These are phyloP conservation scores for Fusarium metavorans DNA, from an alignment of 2,329 filamentous ascomycete species.

Conservation along the genomic window DNA sequence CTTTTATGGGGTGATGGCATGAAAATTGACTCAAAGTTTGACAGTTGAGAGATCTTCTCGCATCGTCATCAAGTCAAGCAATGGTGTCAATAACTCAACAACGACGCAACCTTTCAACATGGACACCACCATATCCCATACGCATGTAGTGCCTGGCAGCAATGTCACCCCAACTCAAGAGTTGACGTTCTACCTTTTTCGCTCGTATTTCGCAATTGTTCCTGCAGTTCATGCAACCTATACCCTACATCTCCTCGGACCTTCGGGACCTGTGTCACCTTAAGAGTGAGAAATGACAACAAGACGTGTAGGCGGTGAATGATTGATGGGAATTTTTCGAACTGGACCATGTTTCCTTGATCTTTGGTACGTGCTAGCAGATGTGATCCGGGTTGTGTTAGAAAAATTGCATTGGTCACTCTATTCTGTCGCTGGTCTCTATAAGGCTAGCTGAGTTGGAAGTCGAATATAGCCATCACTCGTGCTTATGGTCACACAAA, in stretches of 20 bases:
- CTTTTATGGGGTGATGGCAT: neutral
- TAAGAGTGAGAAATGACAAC: neutral
- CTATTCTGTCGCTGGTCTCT: neutral
- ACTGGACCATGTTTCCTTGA: neutral
- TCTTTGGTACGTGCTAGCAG: neutral
- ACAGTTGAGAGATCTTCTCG: neutral
- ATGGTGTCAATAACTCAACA: neutral
- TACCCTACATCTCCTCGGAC: neutral
- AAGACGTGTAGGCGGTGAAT: neutral
- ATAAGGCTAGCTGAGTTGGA: neutral
- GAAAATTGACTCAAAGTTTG: neutral
- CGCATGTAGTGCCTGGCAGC: neutral
- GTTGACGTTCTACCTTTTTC: neutral
- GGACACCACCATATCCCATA: neutral
- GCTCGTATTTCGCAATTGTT: neutral
- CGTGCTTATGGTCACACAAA: neutral
- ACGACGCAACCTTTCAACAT: neutral
- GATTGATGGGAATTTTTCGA: neutral
- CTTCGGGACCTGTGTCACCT: neutral
- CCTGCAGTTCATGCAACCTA: constrained; percentile 8
- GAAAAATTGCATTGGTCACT: neutral
- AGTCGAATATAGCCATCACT: too few species aligned
- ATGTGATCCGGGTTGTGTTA: neutral
- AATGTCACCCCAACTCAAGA: neutral
- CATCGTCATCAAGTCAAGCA: neutral